Percentiles rank a stretch among this genome's conserved stretches.
Conservation (phyloP, 805 yeast genomes). For the Cyberlindnera mrakii region DNA sequence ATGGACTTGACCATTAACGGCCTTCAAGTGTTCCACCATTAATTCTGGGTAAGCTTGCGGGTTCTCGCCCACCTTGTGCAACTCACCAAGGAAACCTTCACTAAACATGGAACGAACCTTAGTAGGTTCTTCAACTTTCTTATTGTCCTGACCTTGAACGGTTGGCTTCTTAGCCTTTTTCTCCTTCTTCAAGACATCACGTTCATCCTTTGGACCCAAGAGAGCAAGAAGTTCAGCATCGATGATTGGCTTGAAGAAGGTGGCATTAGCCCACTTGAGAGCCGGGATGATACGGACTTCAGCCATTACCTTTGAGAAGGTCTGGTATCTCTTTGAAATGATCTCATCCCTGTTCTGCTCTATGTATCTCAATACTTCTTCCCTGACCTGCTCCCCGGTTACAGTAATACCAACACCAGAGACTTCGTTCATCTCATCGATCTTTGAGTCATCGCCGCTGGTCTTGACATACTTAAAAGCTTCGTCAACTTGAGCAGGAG, state of each 20-base stretch:
- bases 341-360: slow-evolving; percentile 54
- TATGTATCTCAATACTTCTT: slow-evolving; percentile 54
- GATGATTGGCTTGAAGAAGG: slow-evolving; percentile 77
- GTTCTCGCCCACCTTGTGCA: slow-evolving; percentile 93
- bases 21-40: slow-evolving; percentile 71
- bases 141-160: slow-evolving; percentile 23
- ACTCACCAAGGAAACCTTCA: slow-evolving; percentile 92
- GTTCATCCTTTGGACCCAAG: slow-evolving; percentile 93
- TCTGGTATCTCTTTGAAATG: slow-evolving; percentile 66
- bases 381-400: slow-evolving; percentile 57
- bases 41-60: slow-evolving; percentile 86
- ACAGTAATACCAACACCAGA: slow-evolving; percentile 82
- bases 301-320: slow-evolving; percentile 72
- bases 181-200: slow-evolving; percentile 79
- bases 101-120: slow-evolving; percentile 71
- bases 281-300: slow-evolving; percentile 66
- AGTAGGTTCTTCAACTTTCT: slow-evolving; percentile 17
- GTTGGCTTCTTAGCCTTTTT: slow-evolving; percentile 44
- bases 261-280: slow-evolving; percentile 90
- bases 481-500: slow-evolving; percentile 72
- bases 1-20: slow-evolving; percentile 75
- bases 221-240: slow-evolving; percentile 68
- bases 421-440: slow-evolving; percentile 49
- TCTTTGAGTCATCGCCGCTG: slow-evolving; percentile 37
- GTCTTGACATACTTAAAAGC: slow-evolving; percentile 69